Base-by-base conservation (phyloP, 305 asterid species). In the Solanum hybrid region DNA sequence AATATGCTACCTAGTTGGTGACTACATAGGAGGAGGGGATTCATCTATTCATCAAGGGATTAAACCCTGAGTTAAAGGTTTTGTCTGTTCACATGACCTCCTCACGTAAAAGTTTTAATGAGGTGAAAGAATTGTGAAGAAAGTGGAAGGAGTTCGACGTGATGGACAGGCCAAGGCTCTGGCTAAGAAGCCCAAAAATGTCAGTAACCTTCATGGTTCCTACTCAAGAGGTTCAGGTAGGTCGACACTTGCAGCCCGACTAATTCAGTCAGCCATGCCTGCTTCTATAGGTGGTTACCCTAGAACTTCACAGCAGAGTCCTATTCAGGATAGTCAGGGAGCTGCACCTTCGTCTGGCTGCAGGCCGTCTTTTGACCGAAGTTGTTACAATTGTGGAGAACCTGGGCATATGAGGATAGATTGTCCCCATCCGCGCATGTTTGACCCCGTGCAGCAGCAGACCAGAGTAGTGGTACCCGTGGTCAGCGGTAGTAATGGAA, bases 341-440 rank as follows among this genome's bases (percentile, higher is more conserved):
- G n/a, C 67, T 0, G 0, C n/a, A 6, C 20, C n/a, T 6, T 3
- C 4, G 8, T 2, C 8, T 14, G 9, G n/a, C n/a, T 5, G 9
- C 9, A 16, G 9, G n/a, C n/a, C 4, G 8, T 16, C 8, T 16
- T 6, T 51, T 51, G 9, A 51, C 8, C n/a, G 3, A 3, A 51
- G 20, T 51, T 51, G 22, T 51, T 51, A 51, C 8, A 51, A 51
- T 16, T 16, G 0, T 51, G 10, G 67, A 16, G 67, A 51, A 16
- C 3, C 9, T 6, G 4, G n/a, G 0, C 67, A 51, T 16, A 16
- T 5, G n/a, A 16, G 9, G 67, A 51, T 20, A 16, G n/a, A 16
- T 16, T 51, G 22, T 18, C n/a, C 67, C 9, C 67, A 16, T 18
- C 67, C 3, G 2, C 4, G 3, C n/a, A 51, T 51, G 67, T 3